Conservation (phyloP, 805 yeast genomes). For the Metschnikowia koreensis region DNA sequence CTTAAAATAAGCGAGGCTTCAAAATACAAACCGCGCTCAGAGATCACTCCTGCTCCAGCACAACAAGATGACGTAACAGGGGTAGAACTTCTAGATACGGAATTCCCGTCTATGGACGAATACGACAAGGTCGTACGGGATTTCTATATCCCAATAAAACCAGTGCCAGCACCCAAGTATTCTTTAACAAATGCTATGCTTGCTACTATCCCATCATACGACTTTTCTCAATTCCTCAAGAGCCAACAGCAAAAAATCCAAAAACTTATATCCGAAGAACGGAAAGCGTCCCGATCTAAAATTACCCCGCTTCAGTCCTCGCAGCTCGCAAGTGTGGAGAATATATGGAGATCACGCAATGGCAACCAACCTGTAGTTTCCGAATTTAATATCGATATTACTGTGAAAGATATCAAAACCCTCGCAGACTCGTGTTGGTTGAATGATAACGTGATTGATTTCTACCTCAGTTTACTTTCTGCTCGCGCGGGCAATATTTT, state of each 20-base stretch:
- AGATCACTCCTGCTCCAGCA: constrained; percentile 1
- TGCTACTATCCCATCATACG: constrained; percentile 13
- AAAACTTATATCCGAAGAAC: constrained; percentile 15
- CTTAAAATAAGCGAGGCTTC: constrained; percentile 12
- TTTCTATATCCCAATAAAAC: constrained; percentile 21
- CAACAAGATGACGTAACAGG: constrained; percentile 6
- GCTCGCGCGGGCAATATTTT: constrained; percentile 46
- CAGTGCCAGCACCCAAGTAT: constrained; percentile 18
- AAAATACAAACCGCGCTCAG: constrained; percentile 1
- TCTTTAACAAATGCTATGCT: constrained; percentile 22
- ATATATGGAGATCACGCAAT: constrained; percentile 28
- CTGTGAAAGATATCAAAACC: constrained; percentile 66
- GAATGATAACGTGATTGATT: constrained; percentile 88
- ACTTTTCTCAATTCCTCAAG: constrained; percentile 12
- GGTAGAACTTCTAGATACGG: constrained; percentile 10
- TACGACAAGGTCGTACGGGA: constrained; percentile 19
- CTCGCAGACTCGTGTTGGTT: constrained; percentile 75
- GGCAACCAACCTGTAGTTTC: constrained; percentile 26
- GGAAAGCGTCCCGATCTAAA: constrained; percentile 10
- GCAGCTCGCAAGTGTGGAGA: constrained; percentile 34
- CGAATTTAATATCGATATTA: constrained; percentile 55
- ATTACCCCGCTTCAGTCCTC: constrained; percentile 22
- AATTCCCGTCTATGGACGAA: constrained; percentile 13
- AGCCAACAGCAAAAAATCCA: constrained; percentile 15
- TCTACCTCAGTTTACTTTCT: constrained; percentile 59